A percentile compares a stretch with the other conserved stretches of the same genome.
Evolutionary conservation across 441 rosid species (phyloP).

Genomic region (Brassica balearica): DNA sequence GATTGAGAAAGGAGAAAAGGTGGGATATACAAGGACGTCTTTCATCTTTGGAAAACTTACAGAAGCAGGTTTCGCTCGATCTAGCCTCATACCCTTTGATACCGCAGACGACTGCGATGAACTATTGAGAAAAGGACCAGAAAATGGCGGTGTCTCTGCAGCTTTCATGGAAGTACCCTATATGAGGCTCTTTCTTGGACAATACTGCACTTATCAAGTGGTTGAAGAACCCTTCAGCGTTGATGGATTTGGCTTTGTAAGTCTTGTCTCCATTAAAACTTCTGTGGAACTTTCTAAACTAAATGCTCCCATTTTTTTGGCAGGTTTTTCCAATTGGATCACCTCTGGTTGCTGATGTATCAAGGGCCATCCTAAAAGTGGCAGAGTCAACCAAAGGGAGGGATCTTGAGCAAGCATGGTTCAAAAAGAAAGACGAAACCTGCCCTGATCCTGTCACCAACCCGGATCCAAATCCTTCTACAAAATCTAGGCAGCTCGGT

Average conservation of each 20-base stretch:
- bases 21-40: constrained; percentile 57
- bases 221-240: constrained; percentile 53
- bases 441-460: constrained; percentile 46
- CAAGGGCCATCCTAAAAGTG: constrained; percentile 61
- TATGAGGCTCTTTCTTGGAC: constrained; percentile 47
- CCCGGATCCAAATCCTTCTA: constrained; percentile 20
- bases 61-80: constrained; percentile 47
- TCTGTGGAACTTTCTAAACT: not conserved
- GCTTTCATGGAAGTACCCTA: constrained; percentile 61
- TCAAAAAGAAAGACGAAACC: constrained; percentile 28
- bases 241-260: constrained; percentile 73
- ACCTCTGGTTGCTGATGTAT: constrained; percentile 63
- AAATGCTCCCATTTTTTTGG: not conserved
- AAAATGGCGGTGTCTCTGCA: constrained; percentile 60
- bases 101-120: constrained; percentile 44
- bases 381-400: constrained; percentile 22
- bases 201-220: constrained; percentile 52
- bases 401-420: constrained; percentile 50
- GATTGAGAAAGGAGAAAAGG: constrained; percentile 47
- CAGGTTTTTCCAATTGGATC: constrained; percentile 50
- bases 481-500: constrained; percentile 52
- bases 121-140: constrained; percentile 52
- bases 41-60: constrained; percentile 46
- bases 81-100: constrained; percentile 43
- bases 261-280: constrained; percentile 14